Conservation (phyloP, 2,329 filamentous ascomycete species). For the Setomelanomma holmii region DNA sequence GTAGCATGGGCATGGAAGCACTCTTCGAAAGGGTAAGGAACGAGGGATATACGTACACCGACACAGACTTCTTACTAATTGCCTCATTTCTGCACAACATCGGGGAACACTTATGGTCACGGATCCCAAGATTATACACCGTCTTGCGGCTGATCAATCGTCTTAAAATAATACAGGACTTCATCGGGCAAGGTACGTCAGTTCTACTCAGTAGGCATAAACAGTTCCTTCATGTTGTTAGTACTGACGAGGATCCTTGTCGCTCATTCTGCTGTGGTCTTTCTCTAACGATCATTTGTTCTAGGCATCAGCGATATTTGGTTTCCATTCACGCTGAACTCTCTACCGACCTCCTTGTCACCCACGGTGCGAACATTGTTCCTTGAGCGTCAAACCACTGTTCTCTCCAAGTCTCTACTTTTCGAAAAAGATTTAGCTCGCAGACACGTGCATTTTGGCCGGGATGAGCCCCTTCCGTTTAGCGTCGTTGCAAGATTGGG, state of each 20-base stretch:
- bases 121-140: no score
- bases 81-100: no score
- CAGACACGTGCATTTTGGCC: slow-evolving; percentile 4
- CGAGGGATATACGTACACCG: no score
- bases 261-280: no score
- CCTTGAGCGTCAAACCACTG: slow-evolving; percentile 5
- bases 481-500: slow-evolving; percentile 9
- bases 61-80: no score
- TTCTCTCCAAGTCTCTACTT: slow-evolving; percentile 12
- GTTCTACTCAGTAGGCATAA: slow-evolving; percentile 14
- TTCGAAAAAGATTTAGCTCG: slow-evolving; percentile 10
- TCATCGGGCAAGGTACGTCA: slow-evolving; percentile 12
- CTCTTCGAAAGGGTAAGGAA: no score
- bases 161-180: background rate
- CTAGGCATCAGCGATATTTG: slow-evolving; percentile 16
- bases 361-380: slow-evolving; percentile 6
- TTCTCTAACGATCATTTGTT: background rate
- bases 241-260: no score
- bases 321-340: slow-evolving; percentile 13
- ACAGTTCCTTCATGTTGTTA: slow-evolving; percentile 8
- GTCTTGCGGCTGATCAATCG: no score
- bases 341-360: slow-evolving; percentile 10
- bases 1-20: no score
- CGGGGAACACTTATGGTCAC: no score
- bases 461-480: slow-evolving; percentile 9